Conservation (phyloP, 306 rosid genomes). For the Sechiopsis laciniata region DNA sequence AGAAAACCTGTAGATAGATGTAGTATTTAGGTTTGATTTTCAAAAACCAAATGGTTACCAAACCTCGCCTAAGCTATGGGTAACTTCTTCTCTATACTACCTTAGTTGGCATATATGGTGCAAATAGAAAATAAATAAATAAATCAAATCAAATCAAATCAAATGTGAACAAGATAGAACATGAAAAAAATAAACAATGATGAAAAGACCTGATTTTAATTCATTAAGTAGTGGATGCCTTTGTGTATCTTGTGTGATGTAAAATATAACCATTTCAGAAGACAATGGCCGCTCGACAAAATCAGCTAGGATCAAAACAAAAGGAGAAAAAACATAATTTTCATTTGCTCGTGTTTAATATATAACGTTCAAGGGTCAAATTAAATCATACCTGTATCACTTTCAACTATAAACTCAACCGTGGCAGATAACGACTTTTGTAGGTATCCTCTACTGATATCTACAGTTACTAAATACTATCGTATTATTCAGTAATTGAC, state of each 20-base stretch:
- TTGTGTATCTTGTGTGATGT: slow-evolving; percentile 94
- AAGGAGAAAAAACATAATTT: not conserved
- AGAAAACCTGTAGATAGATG: too few relatives aligned
- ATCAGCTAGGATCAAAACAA: slow-evolving; percentile 45
- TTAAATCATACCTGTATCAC: slow-evolving; percentile 53
- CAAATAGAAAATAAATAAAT: not conserved
- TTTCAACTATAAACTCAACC: slow-evolving; percentile 73
- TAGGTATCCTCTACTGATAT: slow-evolving; percentile 74
- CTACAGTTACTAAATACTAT: slow-evolving; percentile 76
- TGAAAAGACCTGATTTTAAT: slow-evolving; percentile 62
- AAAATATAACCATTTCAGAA: slow-evolving; percentile 75
- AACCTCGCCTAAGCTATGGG: not conserved
- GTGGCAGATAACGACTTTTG: slow-evolving; percentile 76
- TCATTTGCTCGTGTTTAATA: slow-evolving; percentile 3
- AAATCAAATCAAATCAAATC: not conserved
- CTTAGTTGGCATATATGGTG: not conserved
- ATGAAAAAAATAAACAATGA: not conserved
- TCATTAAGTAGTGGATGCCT: slow-evolving; percentile 87
- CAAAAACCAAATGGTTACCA: too few relatives aligned
- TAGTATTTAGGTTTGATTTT: too few relatives aligned
- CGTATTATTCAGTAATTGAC: slow-evolving; percentile 39
- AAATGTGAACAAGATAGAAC: not conserved
- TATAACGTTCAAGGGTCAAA: not conserved
- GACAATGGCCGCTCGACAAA: slow-evolving; percentile 59
- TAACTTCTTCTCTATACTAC: not conserved